These are phyloP conservation scores for Adansonia grandidieri DNA, from an alignment of 441 rosid species.

Conservation along the genomic window DNA sequence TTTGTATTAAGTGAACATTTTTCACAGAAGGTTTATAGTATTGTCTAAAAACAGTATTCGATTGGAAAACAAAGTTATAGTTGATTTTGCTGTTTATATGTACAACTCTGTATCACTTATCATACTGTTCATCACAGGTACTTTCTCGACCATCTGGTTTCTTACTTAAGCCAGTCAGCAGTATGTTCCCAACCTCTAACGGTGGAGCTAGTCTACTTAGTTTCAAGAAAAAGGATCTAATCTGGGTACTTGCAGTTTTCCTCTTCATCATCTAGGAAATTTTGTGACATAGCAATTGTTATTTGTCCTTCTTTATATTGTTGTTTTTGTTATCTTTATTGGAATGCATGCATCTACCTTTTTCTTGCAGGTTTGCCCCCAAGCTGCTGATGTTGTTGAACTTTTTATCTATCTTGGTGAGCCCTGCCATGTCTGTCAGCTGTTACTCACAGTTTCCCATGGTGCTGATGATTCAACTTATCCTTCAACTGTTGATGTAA, in stretches of 20 bases:
- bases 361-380: slow-evolving; percentile 77
- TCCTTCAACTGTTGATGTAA: slow-evolving; percentile 89
- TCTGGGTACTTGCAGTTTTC: slow-evolving; percentile 67
- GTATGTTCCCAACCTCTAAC: slow-evolving; percentile 55
- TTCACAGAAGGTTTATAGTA: slow-evolving; percentile 21
- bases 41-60: neutral
- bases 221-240: slow-evolving; percentile 75
- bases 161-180: slow-evolving; percentile 87
- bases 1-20: slow-evolving; percentile 10
- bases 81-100: slow-evolving; percentile 1
- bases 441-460: slow-evolving; percentile 82
- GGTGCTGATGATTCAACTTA: slow-evolving; percentile 91
- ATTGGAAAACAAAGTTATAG: slow-evolving; percentile 13
- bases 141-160: slow-evolving; percentile 84
- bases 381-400: slow-evolving; percentile 84
- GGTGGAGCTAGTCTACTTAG: slow-evolving; percentile 74
- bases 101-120: slow-evolving; percentile 28
- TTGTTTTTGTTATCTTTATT: slow-evolving; percentile 13
- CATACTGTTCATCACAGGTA: slow-evolving; percentile 58
- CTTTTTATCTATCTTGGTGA: slow-evolving; percentile 87
- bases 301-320: slow-evolving; percentile 12
- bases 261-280: slow-evolving; percentile 22
- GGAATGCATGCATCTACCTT: slow-evolving; percentile 15
- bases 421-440: slow-evolving; percentile 97
- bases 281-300: slow-evolving; percentile 18